Base-by-base conservation (phyloP, 2,329 filamentous ascomycete species). In the Didymellaceae sp. region DNA sequence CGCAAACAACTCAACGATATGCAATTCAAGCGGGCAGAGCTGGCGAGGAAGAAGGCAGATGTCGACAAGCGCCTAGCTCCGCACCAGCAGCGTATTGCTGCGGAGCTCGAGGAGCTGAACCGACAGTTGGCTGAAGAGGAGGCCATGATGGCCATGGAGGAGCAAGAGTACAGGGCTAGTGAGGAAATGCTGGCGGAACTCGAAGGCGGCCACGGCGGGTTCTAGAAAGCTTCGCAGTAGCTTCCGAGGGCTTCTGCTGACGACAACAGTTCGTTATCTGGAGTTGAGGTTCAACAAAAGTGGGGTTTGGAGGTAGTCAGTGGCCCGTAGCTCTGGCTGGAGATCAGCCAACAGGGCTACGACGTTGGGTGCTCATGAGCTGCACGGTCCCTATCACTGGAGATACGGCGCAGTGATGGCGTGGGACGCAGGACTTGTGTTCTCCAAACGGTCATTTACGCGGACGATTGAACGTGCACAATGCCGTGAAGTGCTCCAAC, bases 31-130 rank as follows among this genome's bases (percentile, higher is more conserved):
- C 63, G 61, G 26, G 13, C 30, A 3, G 49, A 56, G 24, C 46
- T 48, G 0, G 61, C 58, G 1, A 49, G 52, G 40, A 61, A 64
- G 45, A 61, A 65, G 16, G 42, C 45, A 4, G 48, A 52, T 2
- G 25, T 64, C 2, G 57, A 60, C 6, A 26, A 51, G 13, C 28
- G 61, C 33, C 47, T 68, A 32, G 52, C 39, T 0, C 55, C 57
- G 0, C 61, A 62, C 48, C 57, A 60, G 41, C 38, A 58, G 28
- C 45, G 54, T 7, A 61, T 65, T 45, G 42, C 49, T 1, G 61
- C 59, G 26, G 60, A 68, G 52, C 34, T 67, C 11, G 61, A 66
- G 10, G 50, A 51, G 8, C 16, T 69, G 7, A 39, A 43, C 1
- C 35, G 25, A 18, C 60, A 62, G 34, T 37, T 61, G 28, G 52